phyloP scores from a whole-genome alignment of 2,329 filamentous ascomycete species.

The Tolypocladium nubicola region DNA sequence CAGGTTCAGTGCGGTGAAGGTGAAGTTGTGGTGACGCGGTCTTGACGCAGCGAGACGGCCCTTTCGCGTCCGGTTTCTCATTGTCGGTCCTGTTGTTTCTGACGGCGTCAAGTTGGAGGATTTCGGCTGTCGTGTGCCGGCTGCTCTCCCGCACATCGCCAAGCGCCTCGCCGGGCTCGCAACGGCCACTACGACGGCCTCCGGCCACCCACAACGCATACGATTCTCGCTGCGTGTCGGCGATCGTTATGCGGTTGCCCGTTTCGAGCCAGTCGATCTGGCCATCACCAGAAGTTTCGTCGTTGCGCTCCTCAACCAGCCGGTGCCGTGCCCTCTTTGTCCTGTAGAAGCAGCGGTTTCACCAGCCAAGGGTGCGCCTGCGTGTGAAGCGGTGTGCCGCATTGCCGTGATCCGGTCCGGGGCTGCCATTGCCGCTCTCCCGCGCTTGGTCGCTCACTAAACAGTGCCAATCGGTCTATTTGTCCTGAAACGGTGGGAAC shows the following conservation, averaged over 20 bases:
- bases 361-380: not conserved
- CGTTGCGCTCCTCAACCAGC: not conserved
- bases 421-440: not conserved
- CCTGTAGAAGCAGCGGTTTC: not conserved
- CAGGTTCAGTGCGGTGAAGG: not conserved
- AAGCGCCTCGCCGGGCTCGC: not conserved
- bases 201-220: not conserved
- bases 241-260: not conserved
- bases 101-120: not conserved
- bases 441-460: not conserved
- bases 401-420: not conserved
- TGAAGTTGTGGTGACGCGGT: not conserved
- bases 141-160: not conserved
- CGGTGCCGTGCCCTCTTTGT: too few species aligned
- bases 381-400: not conserved
- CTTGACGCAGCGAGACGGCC: not conserved
- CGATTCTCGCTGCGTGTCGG: not conserved
- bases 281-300: not conserved
- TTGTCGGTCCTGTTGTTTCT: not conserved
- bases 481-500: not conserved
- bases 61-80: not conserved
- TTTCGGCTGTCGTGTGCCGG: not conserved
- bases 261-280: not conserved
- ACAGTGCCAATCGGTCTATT: not conserved
- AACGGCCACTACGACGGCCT: not conserved